Evolutionary conservation across 306 rosid species (phyloP).

Genomic region (Cicer pinnatifidum): DNA sequence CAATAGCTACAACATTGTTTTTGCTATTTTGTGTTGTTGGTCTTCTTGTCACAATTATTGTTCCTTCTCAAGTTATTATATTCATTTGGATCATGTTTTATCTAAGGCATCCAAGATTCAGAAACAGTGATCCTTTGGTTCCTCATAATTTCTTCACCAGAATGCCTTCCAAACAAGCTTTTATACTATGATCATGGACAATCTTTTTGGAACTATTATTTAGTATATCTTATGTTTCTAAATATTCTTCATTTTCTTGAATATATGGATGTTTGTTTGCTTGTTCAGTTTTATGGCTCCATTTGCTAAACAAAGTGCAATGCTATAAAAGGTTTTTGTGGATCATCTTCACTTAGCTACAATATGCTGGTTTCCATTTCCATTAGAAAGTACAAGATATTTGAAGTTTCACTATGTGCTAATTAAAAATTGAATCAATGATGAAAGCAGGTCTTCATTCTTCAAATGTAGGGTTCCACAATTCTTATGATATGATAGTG

Average conservation of each 20-base stretch:
- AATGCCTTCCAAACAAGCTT: constrained; percentile 44
- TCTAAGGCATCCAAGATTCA: constrained; percentile 52
- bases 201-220: neutral
- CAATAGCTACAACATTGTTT: constrained; percentile 50
- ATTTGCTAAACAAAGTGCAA: neutral
- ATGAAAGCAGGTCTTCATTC: too few species aligned
- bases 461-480: too few species aligned
- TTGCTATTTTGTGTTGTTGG: constrained; percentile 45
- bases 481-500: too few species aligned
- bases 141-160: constrained; percentile 50
- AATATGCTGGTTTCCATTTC: neutral
- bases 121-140: constrained; percentile 32
- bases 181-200: constrained; percentile 35
- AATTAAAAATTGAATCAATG: too few species aligned
- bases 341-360: neutral
- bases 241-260: neutral
- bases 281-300: neutral
- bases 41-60: constrained; percentile 14
- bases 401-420: neutral
- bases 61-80: constrained; percentile 38
- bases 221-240: neutral
- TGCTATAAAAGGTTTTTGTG: neutral
- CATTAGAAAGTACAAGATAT: neutral
- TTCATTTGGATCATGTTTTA: constrained; percentile 30
- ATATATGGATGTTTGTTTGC: too few species aligned